Evolutionary conservation across 2,329 filamentous ascomycete species (phyloP).

Genomic region (Diaporthe amygdali): DNA sequence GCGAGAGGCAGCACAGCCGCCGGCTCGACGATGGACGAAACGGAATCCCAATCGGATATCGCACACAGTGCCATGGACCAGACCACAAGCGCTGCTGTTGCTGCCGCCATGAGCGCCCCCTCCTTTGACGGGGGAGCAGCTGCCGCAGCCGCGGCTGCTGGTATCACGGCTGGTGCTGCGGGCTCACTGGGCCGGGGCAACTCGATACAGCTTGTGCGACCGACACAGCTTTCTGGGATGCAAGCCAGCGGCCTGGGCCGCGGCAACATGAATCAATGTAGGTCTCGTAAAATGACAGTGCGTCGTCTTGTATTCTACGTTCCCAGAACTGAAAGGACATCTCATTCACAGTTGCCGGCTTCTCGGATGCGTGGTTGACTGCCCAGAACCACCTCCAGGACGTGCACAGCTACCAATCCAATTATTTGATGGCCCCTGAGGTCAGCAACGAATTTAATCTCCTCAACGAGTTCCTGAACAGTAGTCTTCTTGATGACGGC

Average conservation of each 20-base stretch:
- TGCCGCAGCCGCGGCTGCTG: conserved; percentile 28
- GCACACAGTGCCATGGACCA: conserved; percentile 62
- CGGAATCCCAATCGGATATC: conserved; percentile 56
- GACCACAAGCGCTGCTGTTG: conserved; percentile 26
- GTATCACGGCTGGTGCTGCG: conserved; percentile 31
- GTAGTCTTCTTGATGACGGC: conserved; percentile 85
- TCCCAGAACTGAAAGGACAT: conserved; percentile 11
- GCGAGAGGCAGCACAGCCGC: conserved; percentile 66
- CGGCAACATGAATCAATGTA: conserved; percentile 76
- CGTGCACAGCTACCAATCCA: conserved; percentile 91
- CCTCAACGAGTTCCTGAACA: conserved; percentile 95
- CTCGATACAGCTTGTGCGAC: conserved; percentile 73
- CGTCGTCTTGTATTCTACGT: conserved; percentile 8
- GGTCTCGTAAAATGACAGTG: conserved; percentile 46
- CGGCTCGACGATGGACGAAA: conserved; percentile 64
- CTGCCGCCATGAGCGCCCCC: conserved; percentile 59
- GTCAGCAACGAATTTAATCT: conserved; percentile 97
- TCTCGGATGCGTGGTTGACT: conserved; percentile 81
- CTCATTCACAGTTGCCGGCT: conserved; percentile 69
- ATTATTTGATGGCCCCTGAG: conserved; percentile 92
- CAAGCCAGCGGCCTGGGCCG: conserved; percentile 63
- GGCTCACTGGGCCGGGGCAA: conserved; percentile 55
- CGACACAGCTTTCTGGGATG: conserved; percentile 70
- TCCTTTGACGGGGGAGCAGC: conserved; percentile 45
- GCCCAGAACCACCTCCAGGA: conserved; percentile 88